Base-by-base conservation (phyloP, 345 rosid genomes). In the Brassica incana region DNA sequence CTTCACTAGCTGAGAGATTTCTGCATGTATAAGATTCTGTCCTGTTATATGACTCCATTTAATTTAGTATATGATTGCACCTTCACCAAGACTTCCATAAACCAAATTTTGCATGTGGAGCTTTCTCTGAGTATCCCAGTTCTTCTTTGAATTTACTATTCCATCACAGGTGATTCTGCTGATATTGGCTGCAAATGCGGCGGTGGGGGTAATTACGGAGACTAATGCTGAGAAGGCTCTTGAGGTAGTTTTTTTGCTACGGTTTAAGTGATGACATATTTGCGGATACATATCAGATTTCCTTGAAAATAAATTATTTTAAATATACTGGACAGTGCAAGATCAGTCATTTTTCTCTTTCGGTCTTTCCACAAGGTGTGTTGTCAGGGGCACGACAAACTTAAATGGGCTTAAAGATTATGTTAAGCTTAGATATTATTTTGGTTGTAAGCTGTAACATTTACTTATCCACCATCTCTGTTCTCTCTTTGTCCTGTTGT, bases 141-240 rank as follows among this genome's bases (percentile, higher is more conserved):
- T 54, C 73, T 45, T 45, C 80, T 65, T 18, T 74, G 48, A 62
- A 29, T 23, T 56, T 74, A 64, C 7, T 50, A 50, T 50, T 50
- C 58, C 18, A 52, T 12, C 75, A 36, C 88, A 95, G 98, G 99
- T 95, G 45, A 95, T 95, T 82, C 85, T 95, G 71, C 83, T 95
- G 83, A 93, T 95, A 87, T 87, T 95, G 88, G 99, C 98, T 83
- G 99, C 98, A 84, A 95, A 95, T 90, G 98, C 99, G 36, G 95
- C 98, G 1, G 99, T 95, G 8, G 98, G 98, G 58, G 97, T 95
- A 60, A 95, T 95, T 67, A 95, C 99, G 5, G 99, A 93, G 90
- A 95, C 99, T 54, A 95, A 95, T 89, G 99, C 98, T 36, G 99
- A 95, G 85, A 95, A 89, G 85, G 99, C 97, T 33, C 98, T 95